Conservation (phyloP, 106 monocot genomes). For the Platanthera guangdongensis region DNA sequence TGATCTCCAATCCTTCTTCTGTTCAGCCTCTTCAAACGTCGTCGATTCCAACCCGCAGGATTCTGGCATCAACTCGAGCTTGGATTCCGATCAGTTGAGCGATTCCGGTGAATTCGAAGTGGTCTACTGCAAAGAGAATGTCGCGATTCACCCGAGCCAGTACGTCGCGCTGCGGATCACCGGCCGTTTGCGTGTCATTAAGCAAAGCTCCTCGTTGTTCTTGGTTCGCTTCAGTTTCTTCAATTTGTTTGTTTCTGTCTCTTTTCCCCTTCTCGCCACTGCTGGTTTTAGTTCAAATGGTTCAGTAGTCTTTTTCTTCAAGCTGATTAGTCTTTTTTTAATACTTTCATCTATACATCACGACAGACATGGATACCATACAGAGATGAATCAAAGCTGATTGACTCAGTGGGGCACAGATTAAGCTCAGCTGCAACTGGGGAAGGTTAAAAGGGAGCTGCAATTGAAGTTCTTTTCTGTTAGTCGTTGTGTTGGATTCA, state of each 20-base stretch:
- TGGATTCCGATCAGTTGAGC: constrained; percentile 21
- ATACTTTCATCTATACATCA: neutral
- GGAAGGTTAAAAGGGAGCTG: constrained; percentile 29
- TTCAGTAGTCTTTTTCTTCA: neutral
- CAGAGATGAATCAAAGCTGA: constrained; percentile 29
- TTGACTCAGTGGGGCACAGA: constrained; percentile 23
- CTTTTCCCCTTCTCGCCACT: neutral
- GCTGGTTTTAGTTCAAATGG: neutral
- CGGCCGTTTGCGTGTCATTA: constrained; percentile 56
- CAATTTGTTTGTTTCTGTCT: neutral
- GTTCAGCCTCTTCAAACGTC: neutral
- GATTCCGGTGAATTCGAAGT: constrained; percentile 20
- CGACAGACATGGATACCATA: constrained; percentile 68
- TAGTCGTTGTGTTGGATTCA: neutral
- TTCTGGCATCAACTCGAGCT: constrained; percentile 19
- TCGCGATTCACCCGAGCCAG: constrained; percentile 72
- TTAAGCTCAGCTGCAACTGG: constrained; percentile 23
- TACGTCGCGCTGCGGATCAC: constrained; percentile 57
- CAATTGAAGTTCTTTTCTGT: neutral
- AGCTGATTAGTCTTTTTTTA: neutral
- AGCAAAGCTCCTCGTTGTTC: constrained; percentile 24
- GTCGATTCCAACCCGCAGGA: constrained; percentile 7
- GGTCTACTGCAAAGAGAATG: constrained; percentile 45
- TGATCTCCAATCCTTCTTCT: neutral
- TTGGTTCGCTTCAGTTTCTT: neutral